A percentile compares a stretch with the other conserved stretches of the same genome.
Evolutionary conservation across 805 yeast species (phyloP).

Genomic region (Hanseniaspora mollemarum): DNA sequence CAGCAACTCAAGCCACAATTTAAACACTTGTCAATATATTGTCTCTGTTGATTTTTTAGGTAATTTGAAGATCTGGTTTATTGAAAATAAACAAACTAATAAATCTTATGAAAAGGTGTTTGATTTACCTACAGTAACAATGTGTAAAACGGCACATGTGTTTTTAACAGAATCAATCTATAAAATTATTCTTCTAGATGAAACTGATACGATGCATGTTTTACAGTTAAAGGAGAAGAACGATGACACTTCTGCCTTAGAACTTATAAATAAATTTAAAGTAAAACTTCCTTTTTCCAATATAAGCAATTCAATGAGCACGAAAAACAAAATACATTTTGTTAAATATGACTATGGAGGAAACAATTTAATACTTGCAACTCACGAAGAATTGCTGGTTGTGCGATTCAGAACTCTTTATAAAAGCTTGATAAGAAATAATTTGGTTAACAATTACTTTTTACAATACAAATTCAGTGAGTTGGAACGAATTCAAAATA

Average conservation of each 20-base stretch:
- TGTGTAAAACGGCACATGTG: not conserved
- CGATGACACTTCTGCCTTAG: not conserved
- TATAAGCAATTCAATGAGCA: not conserved
- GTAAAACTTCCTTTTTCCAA: not conserved
- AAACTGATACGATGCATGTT: not conserved
- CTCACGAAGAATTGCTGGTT: constrained; percentile 21
- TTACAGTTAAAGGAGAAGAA: not conserved
- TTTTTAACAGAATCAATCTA: constrained; percentile 4
- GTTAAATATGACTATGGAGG: constrained; percentile 29
- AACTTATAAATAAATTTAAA: not conserved
- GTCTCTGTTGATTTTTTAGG: constrained; percentile 7
- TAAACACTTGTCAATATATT: constrained; percentile 16
- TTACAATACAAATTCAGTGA: constrained; percentile 18
- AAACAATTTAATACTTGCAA: constrained; percentile 20
- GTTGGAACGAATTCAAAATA: constrained; percentile 16
- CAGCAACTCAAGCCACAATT: constrained; percentile 21
- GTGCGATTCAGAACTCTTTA: constrained; percentile 24
- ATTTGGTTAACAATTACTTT: constrained; percentile 13
- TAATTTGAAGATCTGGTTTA: constrained; percentile 11
- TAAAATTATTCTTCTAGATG: constrained; percentile 12
- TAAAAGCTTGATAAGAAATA: constrained; percentile 3
- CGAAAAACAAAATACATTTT: constrained; percentile 20
- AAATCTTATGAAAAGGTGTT: constrained; percentile 6
- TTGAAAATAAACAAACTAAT: constrained; percentile 9
- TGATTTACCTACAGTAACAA: not conserved